Evolutionary conservation across 2,329 filamentous ascomycete species (phyloP), one percentile per base, ranked within the genome.

Genomic region (Penicillium sp.): DNA sequence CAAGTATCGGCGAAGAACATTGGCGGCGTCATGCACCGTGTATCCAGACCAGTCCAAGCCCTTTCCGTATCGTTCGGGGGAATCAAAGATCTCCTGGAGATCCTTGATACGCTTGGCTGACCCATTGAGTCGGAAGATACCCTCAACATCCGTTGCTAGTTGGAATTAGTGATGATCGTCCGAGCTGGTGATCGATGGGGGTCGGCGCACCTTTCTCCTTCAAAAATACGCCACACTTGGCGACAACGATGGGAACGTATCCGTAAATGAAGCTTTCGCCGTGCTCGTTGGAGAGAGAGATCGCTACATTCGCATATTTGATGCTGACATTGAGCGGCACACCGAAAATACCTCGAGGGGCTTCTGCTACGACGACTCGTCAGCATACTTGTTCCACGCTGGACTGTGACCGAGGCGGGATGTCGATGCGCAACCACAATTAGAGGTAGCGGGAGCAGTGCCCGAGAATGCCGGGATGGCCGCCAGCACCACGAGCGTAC

Each of bases 41-140:
- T 95, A 98, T 38, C 93, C 93, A 38, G 89, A 86, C 93, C 93
- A 98, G 60, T 95, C 87, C 22, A 98, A 78, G 13, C 93, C 93
- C 71, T 98, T 98, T 44, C 93, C 93, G 67, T 95, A 98, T 60
- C 90, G 81, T 61, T 95, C 89, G 32, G 93, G 93, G 0, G 91
- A 95, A 69, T 97, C 88, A 69, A 98, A 98, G 3, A 89, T 80
- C 23, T 79, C 82, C 69, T 94, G 91, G 24, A 98, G 80, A 68
- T 97, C 93, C 69, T 97, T 98, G 73, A 98, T 98, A 52, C 93
- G 86, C 73, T 96, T 97, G 65, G 95, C 91, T 28, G 93, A 97
- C 41, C 93, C 93, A 65, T 87, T 95, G 35, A 98, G 77, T 36
- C 93, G 89, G 65, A 98, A 98, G 48, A 98, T 98, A 31, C 93